A percentile compares a stretch with the other conserved stretches of the same genome.
phyloP scores from a whole-genome alignment of 371 early-diverging fungal genomes.

The Mortierella sp. region DNA sequence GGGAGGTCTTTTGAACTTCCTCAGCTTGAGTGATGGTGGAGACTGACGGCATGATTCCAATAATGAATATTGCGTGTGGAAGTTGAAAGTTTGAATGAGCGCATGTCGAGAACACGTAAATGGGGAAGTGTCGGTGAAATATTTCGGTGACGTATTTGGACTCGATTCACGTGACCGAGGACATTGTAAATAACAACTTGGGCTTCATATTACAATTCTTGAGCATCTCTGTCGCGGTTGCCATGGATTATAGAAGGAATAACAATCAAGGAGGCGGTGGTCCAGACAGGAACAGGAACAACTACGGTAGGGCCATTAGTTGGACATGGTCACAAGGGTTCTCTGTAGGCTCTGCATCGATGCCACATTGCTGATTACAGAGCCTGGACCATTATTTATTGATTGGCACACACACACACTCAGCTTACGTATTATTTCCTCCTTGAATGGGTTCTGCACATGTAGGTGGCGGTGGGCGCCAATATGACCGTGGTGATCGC shows the following conservation, averaged over 20 bases:
- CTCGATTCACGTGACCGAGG: too few species aligned
- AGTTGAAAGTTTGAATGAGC: too few species aligned
- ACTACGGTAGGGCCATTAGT: conserved; percentile 15
- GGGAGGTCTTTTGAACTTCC: conserved; percentile 62
- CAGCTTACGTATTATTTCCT: background rate
- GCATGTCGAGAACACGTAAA: too few species aligned
- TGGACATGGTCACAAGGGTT: background rate
- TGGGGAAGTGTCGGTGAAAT: too few species aligned
- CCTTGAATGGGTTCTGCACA: background rate
- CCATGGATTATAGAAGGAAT: conserved; percentile 42
- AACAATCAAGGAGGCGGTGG: conserved; percentile 31
- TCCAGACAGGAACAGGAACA: conserved; percentile 30
- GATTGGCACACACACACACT: background rate
- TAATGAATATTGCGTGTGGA: too few species aligned
- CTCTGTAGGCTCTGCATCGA: background rate
- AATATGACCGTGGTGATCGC: conserved; percentile 33
- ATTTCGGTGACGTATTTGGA: too few species aligned
- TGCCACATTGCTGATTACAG: background rate
- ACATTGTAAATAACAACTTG: too few species aligned
- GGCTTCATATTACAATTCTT: too few species aligned
- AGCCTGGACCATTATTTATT: background rate
- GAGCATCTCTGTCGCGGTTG: background rate
- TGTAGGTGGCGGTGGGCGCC: conserved; percentile 35
- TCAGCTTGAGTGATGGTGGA: conserved; percentile 64
- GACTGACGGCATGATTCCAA: conserved; percentile 39